A percentile compares a stretch with the other conserved stretches of the same genome.
These are phyloP conservation scores for Stephania yunnanensis DNA, from an alignment of 164 flowering plant species.

Conservation along the genomic window DNA sequence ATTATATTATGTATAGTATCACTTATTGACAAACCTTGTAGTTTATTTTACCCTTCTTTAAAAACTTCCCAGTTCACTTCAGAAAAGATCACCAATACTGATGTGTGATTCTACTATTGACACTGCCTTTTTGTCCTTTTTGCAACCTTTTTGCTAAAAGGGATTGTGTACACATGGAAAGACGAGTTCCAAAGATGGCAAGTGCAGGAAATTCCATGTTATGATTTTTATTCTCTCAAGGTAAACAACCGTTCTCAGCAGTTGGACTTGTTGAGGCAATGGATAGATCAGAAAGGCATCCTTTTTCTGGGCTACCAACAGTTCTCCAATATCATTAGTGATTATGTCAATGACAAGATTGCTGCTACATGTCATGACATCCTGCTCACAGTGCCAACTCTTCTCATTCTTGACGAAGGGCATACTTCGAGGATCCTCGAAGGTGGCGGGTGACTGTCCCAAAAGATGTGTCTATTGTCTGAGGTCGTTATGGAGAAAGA, in stretches of 20 bases:
- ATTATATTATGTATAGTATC: no score
- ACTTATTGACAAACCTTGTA: no score
- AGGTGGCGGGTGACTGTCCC: no score
- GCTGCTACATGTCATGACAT: conserved; percentile 51
- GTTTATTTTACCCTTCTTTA: neutral
- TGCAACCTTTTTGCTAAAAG: conserved; percentile 60
- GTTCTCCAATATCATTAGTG: conserved; percentile 61
- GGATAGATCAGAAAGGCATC: conserved; percentile 67
- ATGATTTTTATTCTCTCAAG: conserved; percentile 62
- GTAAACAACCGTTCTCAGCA: conserved; percentile 68
- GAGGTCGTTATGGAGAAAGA: no score
- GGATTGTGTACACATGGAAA: conserved; percentile 74
- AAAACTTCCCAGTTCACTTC: neutral
- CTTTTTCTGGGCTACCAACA: conserved; percentile 78
- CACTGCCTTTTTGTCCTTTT: no score
- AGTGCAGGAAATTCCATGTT: conserved; percentile 64
- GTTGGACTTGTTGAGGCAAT: conserved; percentile 52
- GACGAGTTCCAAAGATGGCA: conserved; percentile 80
- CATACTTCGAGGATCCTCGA: conserved; percentile 93
- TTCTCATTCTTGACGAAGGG: conserved; percentile 88
- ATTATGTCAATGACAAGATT: conserved; percentile 16
- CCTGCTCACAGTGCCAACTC: conserved; percentile 52
- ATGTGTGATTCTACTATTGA: no score
- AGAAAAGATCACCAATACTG: neutral
- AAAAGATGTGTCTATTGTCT: no score